These are phyloP conservation scores for Chrysoporthe cubensis DNA, from an alignment of 2,329 filamentous ascomycete species.

Conservation along the genomic window DNA sequence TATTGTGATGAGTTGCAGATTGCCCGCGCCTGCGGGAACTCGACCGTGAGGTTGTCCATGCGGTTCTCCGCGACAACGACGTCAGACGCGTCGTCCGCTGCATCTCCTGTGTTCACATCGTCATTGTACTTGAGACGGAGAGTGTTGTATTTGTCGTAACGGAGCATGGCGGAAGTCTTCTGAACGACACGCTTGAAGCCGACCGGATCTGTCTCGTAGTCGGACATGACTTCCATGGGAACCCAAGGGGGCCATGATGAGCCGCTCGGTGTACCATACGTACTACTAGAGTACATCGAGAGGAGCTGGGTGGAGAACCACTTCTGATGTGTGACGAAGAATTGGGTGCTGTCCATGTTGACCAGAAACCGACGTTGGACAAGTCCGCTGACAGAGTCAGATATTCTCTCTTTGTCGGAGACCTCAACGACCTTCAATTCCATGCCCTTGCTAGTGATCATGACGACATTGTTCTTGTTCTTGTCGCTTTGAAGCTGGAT, in stretches of 20 bases:
- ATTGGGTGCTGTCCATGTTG: conserved; percentile 96
- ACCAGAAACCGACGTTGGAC: conserved; percentile 93
- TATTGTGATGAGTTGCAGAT: conserved; percentile 97
- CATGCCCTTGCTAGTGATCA: conserved; percentile 98
- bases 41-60: conserved; percentile 96
- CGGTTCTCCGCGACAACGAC: conserved; percentile 68
- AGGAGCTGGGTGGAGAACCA: conserved; percentile 83
- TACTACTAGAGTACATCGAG: conserved; percentile 92
- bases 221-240: conserved; percentile 97
- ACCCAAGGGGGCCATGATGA: conserved; percentile 98
- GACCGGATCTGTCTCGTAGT: conserved; percentile 90
- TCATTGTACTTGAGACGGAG: conserved; percentile 97
- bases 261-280: conserved; percentile 82
- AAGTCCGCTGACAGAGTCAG: conserved; percentile 89
- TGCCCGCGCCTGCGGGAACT: conserved; percentile 92
- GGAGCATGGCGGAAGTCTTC: conserved; percentile 90
- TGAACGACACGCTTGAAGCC: conserved; percentile 98
- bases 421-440: conserved; percentile 96
- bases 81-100: conserved; percentile 53
- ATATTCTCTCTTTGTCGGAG: conserved; percentile 93
- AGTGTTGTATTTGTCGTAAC: conserved; percentile 98
- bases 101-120: conserved; percentile 72
- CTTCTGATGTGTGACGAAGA: conserved; percentile 95
- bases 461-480: conserved; percentile 92
- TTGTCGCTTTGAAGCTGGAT: conserved; percentile 99